A percentile compares a stretch with the other conserved stretches of the same genome.
phyloP scores from a whole-genome alignment of 208 protist genomes.

The Hexamita inflata region DNA sequence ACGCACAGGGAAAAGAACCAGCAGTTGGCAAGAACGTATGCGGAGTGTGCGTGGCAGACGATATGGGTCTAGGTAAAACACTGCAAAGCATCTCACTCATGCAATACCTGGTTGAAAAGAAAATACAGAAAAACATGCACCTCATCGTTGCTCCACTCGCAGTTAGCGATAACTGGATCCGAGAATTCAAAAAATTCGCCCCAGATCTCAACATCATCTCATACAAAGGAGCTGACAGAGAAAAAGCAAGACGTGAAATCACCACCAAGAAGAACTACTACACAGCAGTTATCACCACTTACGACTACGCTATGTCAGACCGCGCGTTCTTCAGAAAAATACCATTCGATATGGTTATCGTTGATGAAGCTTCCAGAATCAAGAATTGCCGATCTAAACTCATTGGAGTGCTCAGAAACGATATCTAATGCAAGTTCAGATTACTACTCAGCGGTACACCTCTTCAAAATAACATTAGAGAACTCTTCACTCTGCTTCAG shows the following conservation, averaged over 20 bases:
- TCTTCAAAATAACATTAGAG: slow-evolving; percentile 24
- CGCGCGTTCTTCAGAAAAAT: slow-evolving; percentile 2
- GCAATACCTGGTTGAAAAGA: background rate
- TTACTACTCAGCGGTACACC: slow-evolving; percentile 19
- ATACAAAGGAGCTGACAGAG: slow-evolving; percentile 5
- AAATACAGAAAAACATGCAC: background rate
- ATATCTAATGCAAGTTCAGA: slow-evolving; percentile 13
- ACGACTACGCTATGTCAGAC: slow-evolving; percentile 13
- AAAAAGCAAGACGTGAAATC: background rate
- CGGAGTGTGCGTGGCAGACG: background rate
- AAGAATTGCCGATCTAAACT: slow-evolving; percentile 1
- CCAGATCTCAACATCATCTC: background rate
- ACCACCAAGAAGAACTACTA: background rate
- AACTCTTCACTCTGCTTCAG: slow-evolving; percentile 13
- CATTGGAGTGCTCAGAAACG: background rate
- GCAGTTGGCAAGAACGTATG: background rate
- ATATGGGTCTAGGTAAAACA: slow-evolving; percentile 27
- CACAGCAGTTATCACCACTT: background rate
- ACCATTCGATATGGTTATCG: slow-evolving; percentile 11
- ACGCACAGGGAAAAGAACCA: background rate
- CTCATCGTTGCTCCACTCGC: slow-evolving; percentile 15
- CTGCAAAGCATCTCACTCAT: background rate
- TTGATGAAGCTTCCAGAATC: slow-evolving; percentile 20
- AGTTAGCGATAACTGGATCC: background rate
- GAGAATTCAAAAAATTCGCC: background rate